phyloP scores from a whole-genome alignment of 2,329 filamentous ascomycete species.

The Verticillium zaregamsianum region DNA sequence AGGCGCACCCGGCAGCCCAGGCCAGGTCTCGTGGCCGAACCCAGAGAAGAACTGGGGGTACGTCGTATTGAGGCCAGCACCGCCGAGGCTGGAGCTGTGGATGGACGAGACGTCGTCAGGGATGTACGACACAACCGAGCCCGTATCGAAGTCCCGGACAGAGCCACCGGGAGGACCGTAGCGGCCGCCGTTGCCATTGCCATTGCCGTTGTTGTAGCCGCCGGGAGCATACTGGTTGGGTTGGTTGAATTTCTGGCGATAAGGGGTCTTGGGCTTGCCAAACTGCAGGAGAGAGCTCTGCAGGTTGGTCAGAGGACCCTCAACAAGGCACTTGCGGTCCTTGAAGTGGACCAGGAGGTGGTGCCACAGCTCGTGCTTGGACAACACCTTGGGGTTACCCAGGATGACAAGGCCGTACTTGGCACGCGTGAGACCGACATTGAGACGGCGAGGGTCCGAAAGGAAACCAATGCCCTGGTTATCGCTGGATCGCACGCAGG shows the following conservation, averaged over 20 bases:
- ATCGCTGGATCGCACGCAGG: constrained; percentile 96
- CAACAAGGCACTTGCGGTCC: constrained; percentile 91
- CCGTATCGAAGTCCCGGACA: constrained; percentile 63
- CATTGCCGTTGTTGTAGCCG: constrained; percentile 19
- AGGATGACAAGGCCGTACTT: constrained; percentile 96
- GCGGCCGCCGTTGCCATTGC: constrained; percentile 17
- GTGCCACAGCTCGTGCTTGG: constrained; percentile 98
- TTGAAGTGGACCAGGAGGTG: constrained; percentile 95
- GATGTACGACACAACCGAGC: constrained; percentile 91
- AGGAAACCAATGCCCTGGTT: constrained; percentile 99
- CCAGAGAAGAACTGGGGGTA: constrained; percentile 95
- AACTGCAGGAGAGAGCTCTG: constrained; percentile 95
- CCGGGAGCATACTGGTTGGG: constrained; percentile 66
- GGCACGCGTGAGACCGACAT: constrained; percentile 92
- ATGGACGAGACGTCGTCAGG: constrained; percentile 96
- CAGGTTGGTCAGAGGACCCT: constrained; percentile 92
- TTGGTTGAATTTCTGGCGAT: constrained; percentile 75
- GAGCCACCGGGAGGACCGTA: constrained; percentile 12
- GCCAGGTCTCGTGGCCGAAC: constrained; percentile 87
- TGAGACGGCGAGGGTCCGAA: constrained; percentile 94
- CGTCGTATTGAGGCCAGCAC: constrained; percentile 72
- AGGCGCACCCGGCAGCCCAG: constrained; percentile 65
- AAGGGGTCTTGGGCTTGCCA: constrained; percentile 86
- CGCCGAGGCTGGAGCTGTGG: constrained; percentile 85
- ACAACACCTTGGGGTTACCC: constrained; percentile 94